These are phyloP conservation scores for Heimioporus sp. DNA, from an alignment of 768 basidiomycete genomes.

Conservation along the genomic window DNA sequence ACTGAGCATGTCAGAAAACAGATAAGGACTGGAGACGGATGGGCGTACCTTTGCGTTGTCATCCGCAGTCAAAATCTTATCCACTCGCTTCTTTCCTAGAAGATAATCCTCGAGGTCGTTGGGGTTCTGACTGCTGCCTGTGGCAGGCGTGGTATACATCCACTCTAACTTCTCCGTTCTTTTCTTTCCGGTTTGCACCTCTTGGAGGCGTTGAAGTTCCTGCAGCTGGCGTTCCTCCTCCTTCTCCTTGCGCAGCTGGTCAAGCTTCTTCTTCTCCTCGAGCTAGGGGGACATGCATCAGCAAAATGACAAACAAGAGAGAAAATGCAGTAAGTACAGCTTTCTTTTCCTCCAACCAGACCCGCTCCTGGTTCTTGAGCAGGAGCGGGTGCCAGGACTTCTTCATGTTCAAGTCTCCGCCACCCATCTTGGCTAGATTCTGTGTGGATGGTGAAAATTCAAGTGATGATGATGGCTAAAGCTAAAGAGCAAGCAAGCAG, in stretches of 20 bases:
- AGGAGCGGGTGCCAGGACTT: slow-evolving; percentile 99
- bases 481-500: background rate
- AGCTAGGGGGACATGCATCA: slow-evolving; percentile 50
- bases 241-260: slow-evolving; percentile 95
- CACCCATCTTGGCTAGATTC: slow-evolving; percentile 80
- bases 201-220: slow-evolving; percentile 93
- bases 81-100: slow-evolving; percentile 95
- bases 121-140: slow-evolving; percentile 79
- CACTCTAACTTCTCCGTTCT: slow-evolving; percentile 93
- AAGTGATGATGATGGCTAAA: slow-evolving; percentile 9
- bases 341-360: slow-evolving; percentile 98
- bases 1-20: slow-evolving; percentile 38
- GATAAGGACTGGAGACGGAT: background rate
- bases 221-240: slow-evolving; percentile 97
- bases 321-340: slow-evolving; percentile 55
- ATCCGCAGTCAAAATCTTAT: slow-evolving; percentile 89
- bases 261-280: slow-evolving; percentile 97
- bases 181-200: slow-evolving; percentile 94
- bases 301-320: background rate
- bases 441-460: slow-evolving; percentile 4
- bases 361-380: slow-evolving; percentile 97
- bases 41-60: slow-evolving; percentile 80
- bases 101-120: slow-evolving; percentile 97
- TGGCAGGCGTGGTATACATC: slow-evolving; percentile 99
- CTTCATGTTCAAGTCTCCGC: slow-evolving; percentile 98